phyloP scores from a whole-genome alignment of 257 asterid genomes.

The Capsicum baccatum region DNA sequence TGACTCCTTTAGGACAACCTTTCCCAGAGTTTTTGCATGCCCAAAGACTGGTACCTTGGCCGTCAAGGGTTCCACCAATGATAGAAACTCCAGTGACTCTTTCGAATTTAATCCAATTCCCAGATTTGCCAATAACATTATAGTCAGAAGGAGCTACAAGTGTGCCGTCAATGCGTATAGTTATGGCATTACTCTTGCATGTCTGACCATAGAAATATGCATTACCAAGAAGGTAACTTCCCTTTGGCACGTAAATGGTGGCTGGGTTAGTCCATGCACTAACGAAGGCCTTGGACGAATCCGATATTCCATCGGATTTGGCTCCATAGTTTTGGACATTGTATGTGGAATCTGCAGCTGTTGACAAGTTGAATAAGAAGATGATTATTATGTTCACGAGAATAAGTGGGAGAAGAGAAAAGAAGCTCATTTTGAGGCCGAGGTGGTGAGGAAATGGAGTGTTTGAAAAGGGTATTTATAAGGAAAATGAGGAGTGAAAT shows the following conservation, averaged over 20 bases:
- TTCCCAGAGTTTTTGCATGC: slow-evolving; percentile 54
- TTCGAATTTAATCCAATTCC: slow-evolving; percentile 54
- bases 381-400: background rate
- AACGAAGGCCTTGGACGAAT: slow-evolving; percentile 48
- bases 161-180: slow-evolving; percentile 47
- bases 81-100: slow-evolving; percentile 50
- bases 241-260: slow-evolving; percentile 57
- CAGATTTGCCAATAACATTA: slow-evolving; percentile 37
- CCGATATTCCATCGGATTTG: slow-evolving; percentile 48
- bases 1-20: slow-evolving; percentile 58
- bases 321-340: slow-evolving; percentile 55
- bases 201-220: slow-evolving; percentile 48
- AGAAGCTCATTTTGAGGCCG: background rate
- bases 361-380: background rate
- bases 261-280: slow-evolving; percentile 59
- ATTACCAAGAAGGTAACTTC: slow-evolving; percentile 44
- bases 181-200: slow-evolving; percentile 49
- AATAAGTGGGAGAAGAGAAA: background rate
- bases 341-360: slow-evolving; percentile 27
- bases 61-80: slow-evolving; percentile 58
- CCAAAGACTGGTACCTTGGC: slow-evolving; percentile 65
- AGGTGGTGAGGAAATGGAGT: slow-evolving; percentile 1
- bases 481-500: background rate
- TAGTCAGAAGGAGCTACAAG: slow-evolving; percentile 63
- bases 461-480: background rate